Evolutionary conservation across 768 basidiomycete genomes (phyloP).

Genomic region (Lactifluus subvellereus): DNA sequence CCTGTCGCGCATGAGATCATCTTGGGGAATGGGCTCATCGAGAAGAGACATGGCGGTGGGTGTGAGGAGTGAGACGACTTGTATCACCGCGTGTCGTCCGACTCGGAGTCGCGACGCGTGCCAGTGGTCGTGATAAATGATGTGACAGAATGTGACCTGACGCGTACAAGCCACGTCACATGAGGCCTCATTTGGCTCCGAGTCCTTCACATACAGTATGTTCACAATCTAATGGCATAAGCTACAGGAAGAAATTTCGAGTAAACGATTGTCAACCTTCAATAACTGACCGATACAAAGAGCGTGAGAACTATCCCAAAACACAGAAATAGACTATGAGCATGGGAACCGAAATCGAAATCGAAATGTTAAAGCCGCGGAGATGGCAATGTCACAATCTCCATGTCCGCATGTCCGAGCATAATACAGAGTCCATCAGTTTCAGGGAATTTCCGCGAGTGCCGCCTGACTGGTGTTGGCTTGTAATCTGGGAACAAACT

Average conservation of each 20-base stretch:
- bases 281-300: neutral
- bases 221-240: neutral
- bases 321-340: neutral
- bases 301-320: neutral
- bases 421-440: neutral
- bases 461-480: neutral
- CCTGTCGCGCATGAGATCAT: conserved; percentile 72
- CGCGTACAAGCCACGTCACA: neutral
- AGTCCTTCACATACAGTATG: too few relatives aligned
- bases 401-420: neutral
- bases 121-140: neutral
- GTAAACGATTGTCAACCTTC: neutral
- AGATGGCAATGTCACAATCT: neutral
- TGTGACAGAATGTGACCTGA: conserved; percentile 25
- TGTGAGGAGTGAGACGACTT: neutral
- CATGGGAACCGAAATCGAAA: neutral
- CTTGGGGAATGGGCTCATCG: conserved; percentile 54
- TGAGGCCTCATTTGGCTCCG: too few relatives aligned
- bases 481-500: neutral
- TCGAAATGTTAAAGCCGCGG: neutral
- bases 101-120: neutral
- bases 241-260: neutral
- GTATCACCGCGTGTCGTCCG: too few relatives aligned
- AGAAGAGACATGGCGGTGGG: conserved; percentile 32
- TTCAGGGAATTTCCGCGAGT: neutral